Evolutionary conservation across 208 protist species (phyloP), one percentile per base, ranked within the genome.

Genomic region (Trypanosoma boissoni): DNA sequence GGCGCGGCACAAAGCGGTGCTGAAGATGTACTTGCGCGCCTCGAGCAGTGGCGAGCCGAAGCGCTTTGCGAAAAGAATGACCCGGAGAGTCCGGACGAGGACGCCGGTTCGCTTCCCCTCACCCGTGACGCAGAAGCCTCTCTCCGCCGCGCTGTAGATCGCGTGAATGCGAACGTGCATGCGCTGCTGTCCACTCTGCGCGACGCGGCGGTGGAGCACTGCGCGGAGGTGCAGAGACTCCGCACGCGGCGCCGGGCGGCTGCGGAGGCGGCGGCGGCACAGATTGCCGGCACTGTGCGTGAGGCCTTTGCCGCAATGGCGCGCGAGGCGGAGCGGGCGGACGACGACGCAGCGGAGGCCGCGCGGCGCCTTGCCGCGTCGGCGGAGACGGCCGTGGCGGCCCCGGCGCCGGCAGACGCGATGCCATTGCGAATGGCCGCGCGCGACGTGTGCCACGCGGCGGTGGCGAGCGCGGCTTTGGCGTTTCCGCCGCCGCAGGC

Each of bases 31-130:
- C 57, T 75, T 53, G 55, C 59, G 9, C 53, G 66, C 8, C 74
- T 94, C 12, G 73, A 77, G 32, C 21, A 49, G 45, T 94, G 86
- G 86, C 63, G 76, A 16, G 52, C 28, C 24, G 29, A 59, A 16
- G 39, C 64, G 31, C 60, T 88, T 45, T 57, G 66, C n/a, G 49
- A 52, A 14, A 55, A 62, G n/a, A 18, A 77, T 1, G 68, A 76
- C 14, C 36, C 58, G 26, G 39, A 58, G 20, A 49, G 62, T 10
- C 34, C 18, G n/a, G 54, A 58, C 27, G 49, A 76, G 34, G 36
- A 71, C 27, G 68, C 71, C 42, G 31, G 27, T 18, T 52, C 36
- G 21, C 24, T 39, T 21, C 60, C 57, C 14, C 72, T 75, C 8
- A 51, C 34, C 34, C 34, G 34, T 12, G 34, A 6, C 8, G 34